Evolutionary conservation across 73 alveolate genomes (phyloP).

Genomic region (Paramecium pentaurelia): DNA sequence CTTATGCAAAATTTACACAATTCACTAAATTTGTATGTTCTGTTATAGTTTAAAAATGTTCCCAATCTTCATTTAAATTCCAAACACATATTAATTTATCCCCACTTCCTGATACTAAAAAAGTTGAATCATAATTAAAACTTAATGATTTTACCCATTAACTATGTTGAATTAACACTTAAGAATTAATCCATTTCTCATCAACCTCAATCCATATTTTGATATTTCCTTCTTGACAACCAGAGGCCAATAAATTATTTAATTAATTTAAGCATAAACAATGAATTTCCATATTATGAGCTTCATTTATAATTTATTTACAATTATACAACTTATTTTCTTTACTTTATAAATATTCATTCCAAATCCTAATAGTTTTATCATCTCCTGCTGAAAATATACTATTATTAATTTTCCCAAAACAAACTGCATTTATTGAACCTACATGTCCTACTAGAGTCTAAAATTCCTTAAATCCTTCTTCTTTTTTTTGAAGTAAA

Average conservation of each 20-base stretch:
- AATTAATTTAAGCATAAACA: neutral
- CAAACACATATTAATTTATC: neutral
- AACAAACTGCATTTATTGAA: neutral
- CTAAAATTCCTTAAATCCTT: neutral
- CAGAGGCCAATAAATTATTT: neutral
- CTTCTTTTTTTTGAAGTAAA: neutral
- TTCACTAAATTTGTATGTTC: neutral
- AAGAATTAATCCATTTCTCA: neutral
- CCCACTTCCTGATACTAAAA: neutral
- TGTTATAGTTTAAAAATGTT: neutral
- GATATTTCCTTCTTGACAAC: neutral
- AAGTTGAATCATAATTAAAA: neutral
- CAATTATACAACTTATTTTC: neutral
- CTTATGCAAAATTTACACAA: neutral
- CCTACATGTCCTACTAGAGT: neutral
- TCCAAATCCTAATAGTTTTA: neutral
- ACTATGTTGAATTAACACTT: neutral
- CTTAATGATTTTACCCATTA: constrained; percentile 4
- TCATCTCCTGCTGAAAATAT: neutral
- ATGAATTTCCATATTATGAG: neutral
- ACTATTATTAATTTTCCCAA: neutral
- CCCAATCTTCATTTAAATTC: constrained; percentile 29
- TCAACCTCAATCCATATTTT: neutral
- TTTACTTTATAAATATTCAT: neutral
- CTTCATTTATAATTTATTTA: neutral